Conservation (phyloP, 139 green algal species). For the Chlamydomonas sp. region DNA sequence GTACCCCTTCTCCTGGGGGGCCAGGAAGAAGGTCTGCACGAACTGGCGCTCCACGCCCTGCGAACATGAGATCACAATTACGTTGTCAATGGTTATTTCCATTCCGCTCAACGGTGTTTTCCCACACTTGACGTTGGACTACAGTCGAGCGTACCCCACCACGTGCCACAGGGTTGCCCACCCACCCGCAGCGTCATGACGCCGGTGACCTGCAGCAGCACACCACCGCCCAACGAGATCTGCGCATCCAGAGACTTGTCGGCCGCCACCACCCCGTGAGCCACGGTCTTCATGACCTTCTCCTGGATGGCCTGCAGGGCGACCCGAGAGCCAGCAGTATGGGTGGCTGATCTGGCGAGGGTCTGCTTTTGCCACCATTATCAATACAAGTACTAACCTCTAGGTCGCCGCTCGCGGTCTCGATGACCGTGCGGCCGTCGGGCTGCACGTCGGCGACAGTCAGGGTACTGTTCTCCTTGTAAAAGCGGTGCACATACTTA, state of each 20-base stretch:
- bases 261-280: slow-evolving; percentile 58
- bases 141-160: no score
- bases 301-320: slow-evolving; percentile 83
- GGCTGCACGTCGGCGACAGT: slow-evolving; percentile 70
- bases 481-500: slow-evolving; percentile 84
- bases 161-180: not conserved
- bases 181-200: slow-evolving; percentile 61
- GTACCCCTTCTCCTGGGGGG: slow-evolving; percentile 88
- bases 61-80: slow-evolving; percentile 22
- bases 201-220: slow-evolving; percentile 86
- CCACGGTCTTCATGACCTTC: slow-evolving; percentile 65
- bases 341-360: not conserved
- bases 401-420: slow-evolving; percentile 7
- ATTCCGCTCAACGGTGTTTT: no score
- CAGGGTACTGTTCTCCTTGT: slow-evolving; percentile 77
- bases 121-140: no score
- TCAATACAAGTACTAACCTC: not conserved
- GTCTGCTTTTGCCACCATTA: not conserved
- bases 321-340: not conserved
- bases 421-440: slow-evolving; percentile 9
- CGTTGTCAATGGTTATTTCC: not conserved
- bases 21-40: slow-evolving; percentile 93
- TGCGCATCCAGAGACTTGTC: slow-evolving; percentile 85
- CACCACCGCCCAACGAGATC: slow-evolving; percentile 74
- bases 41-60: slow-evolving; percentile 72